These are phyloP conservation scores for Hydrangea macrophylla DNA, from an alignment of 148 eudicot genomes.

Conservation along the genomic window DNA sequence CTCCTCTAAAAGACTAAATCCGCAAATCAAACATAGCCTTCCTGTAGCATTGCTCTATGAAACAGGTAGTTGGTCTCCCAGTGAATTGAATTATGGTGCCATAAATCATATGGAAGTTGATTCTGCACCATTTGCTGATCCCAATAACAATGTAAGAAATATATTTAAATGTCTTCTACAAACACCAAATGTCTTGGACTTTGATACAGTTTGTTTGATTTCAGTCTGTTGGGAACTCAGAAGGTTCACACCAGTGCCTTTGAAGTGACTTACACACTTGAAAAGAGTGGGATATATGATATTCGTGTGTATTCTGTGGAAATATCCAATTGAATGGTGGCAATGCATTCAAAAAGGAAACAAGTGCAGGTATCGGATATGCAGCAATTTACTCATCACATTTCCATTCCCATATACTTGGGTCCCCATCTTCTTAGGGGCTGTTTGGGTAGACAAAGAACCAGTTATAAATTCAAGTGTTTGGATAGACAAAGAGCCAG, in stretches of 20 bases:
- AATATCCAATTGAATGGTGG: constrained; percentile 72
- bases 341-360: constrained; percentile 60
- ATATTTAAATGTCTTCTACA: neutral
- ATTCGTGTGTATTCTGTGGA: constrained; percentile 73
- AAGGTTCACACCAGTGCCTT: constrained; percentile 48
- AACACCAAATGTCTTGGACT: constrained; percentile 3
- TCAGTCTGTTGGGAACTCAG: constrained; percentile 41
- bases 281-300: constrained; percentile 63
- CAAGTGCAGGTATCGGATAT: constrained; percentile 41
- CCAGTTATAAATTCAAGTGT: too few species aligned
- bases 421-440: too few species aligned
- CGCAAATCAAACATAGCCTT: too few species aligned
- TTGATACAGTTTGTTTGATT: constrained; percentile 15
- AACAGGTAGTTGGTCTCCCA: constrained; percentile 44
- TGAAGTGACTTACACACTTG: constrained; percentile 68
- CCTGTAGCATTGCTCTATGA: constrained; percentile 2
- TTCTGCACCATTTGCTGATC: constrained; percentile 32
- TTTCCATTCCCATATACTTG: too few species aligned
- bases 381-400: too few species aligned
- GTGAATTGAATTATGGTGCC: constrained; percentile 24
- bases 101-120: constrained; percentile 26
- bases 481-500: too few species aligned
- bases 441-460: too few species aligned
- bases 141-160: constrained; percentile 37
- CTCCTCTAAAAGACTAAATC: too few species aligned